A percentile compares a stretch with the other conserved stretches of the same genome.
Evolutionary conservation across 176 grass and related monocot species (phyloP).

Genomic region (Oryza longistaminata): DNA sequence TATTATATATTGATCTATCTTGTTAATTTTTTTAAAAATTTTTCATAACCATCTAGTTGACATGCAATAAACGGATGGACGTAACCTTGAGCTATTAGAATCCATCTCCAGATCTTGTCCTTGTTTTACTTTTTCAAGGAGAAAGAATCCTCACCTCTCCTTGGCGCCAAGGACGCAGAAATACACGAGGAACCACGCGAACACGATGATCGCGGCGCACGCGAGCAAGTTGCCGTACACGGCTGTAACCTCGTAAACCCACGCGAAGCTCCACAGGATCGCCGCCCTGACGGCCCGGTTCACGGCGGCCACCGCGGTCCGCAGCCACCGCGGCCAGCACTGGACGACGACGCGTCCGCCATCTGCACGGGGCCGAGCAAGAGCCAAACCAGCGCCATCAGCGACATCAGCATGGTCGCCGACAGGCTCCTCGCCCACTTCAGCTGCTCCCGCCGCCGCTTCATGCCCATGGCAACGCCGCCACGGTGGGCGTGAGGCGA

Average conservation of each 20-base stretch:
- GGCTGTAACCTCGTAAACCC: constrained; percentile 11
- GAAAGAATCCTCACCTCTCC: not conserved
- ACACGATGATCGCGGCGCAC: constrained; percentile 12
- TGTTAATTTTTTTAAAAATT: no score
- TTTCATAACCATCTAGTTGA: no score
- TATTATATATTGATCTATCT: no score
- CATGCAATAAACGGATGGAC: no score
- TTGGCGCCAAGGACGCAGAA: not conserved
- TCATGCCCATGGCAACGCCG: not conserved
- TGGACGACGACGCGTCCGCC: constrained; percentile 23
- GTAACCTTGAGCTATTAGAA: no score
- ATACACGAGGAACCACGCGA: constrained; percentile 15
- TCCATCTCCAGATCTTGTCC: no score
- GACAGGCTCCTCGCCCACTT: constrained; percentile 43
- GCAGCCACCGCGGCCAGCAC: constrained; percentile 24
- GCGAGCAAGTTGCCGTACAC: constrained; percentile 15
- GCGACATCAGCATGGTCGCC: constrained; percentile 42
- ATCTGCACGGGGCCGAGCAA: constrained; percentile 38
- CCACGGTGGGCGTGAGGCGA: not conserved
- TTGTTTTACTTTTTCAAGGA: no score
- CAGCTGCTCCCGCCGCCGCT: constrained; percentile 31
- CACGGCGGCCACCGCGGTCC: not conserved
- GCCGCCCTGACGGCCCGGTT: not conserved
- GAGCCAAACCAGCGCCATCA: constrained; percentile 45
- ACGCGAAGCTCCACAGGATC: constrained; percentile 23